phyloP scores from a whole-genome alignment of 208 protist genomes.

The Crithidia mellificae region DNA sequence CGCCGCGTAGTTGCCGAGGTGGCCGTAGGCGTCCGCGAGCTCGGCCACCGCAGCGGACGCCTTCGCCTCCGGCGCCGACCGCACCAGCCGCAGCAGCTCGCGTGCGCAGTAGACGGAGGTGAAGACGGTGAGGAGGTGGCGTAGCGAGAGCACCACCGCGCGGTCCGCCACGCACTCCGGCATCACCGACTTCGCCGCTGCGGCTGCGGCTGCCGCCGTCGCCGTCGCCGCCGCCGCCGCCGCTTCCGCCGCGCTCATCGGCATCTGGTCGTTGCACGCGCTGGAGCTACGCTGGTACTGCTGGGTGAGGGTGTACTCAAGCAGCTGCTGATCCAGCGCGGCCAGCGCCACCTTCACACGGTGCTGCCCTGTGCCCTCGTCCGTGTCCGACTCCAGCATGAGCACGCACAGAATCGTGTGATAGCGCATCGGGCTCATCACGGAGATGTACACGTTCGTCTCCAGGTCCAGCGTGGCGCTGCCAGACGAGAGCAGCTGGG shows the following conservation, averaged over 20 bases:
- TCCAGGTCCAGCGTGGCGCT: slow-evolving; percentile 17
- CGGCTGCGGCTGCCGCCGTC: slow-evolving; percentile 1
- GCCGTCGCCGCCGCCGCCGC: not conserved
- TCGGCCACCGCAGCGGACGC: slow-evolving; percentile 14
- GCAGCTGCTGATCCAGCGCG: slow-evolving; percentile 50
- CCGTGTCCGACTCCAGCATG: slow-evolving; percentile 42
- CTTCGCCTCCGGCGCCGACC: slow-evolving; percentile 14
- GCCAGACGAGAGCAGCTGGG: slow-evolving; percentile 35
- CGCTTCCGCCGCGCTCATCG: slow-evolving; percentile 6
- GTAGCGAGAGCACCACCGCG: slow-evolving; percentile 49
- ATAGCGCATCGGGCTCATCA: slow-evolving; percentile 47
- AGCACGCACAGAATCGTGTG: slow-evolving; percentile 48
- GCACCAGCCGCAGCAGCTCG: slow-evolving; percentile 34
- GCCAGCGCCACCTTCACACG: slow-evolving; percentile 45
- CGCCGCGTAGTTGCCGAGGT: slow-evolving; percentile 51
- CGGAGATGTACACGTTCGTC: slow-evolving; percentile 37
- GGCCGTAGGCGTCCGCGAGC: slow-evolving; percentile 20
- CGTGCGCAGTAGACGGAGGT: slow-evolving; percentile 50
- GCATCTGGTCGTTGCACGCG: slow-evolving; percentile 15
- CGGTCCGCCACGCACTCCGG: slow-evolving; percentile 44
- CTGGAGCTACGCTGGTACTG: slow-evolving; percentile 32
- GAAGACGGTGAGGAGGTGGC: slow-evolving; percentile 56
- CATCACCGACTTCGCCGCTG: slow-evolving; percentile 18
- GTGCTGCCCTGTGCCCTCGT: slow-evolving; percentile 21
- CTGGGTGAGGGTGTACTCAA: slow-evolving; percentile 61